These are phyloP conservation scores for Pugionium dolabratum DNA, from an alignment of 345 rosid species.

Conservation along the genomic window DNA sequence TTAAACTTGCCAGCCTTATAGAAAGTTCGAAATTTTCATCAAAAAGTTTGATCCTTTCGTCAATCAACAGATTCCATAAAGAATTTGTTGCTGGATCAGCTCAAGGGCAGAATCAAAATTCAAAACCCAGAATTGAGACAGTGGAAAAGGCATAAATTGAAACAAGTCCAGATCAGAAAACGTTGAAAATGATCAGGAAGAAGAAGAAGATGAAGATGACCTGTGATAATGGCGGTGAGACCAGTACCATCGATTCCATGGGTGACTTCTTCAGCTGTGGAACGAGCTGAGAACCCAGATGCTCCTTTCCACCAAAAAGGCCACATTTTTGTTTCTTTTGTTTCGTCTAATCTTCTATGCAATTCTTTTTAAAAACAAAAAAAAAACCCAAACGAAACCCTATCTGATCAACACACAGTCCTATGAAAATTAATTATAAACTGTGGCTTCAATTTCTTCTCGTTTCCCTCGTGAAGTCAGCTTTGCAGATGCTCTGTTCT, in stretches of 20 bases:
- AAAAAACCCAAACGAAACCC: constrained; percentile 20
- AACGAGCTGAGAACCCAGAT: constrained; percentile 75
- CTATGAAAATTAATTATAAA: constrained; percentile 2
- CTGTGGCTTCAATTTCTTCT: neutral
- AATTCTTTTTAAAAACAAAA: no score
- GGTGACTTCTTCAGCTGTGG: constrained; percentile 85
- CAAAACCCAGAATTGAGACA: constrained; percentile 14
- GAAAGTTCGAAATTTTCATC: no score
- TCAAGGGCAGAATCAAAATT: neutral
- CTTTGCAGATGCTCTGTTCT: constrained; percentile 16
- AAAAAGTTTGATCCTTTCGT: constrained; percentile 14
- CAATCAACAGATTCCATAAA: neutral
- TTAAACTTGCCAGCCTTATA: no score
- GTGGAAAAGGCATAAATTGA: neutral
- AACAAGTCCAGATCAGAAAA: constrained; percentile 13
- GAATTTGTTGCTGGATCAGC: neutral
- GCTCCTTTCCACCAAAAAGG: constrained; percentile 56
- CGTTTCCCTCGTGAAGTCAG: neutral
- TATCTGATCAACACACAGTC: neutral
- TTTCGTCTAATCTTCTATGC: neutral
- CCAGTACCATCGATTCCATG: constrained; percentile 66
- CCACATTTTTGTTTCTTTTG: constrained; percentile 46
- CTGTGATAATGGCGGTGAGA: constrained; percentile 83
- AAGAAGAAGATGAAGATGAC: constrained; percentile 40
- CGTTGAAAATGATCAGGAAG: neutral